Percentiles rank a stretch among this genome's conserved stretches.
Conservation (phyloP, 352 stramenopile species). For the Phytophthora boehmeriae region DNA sequence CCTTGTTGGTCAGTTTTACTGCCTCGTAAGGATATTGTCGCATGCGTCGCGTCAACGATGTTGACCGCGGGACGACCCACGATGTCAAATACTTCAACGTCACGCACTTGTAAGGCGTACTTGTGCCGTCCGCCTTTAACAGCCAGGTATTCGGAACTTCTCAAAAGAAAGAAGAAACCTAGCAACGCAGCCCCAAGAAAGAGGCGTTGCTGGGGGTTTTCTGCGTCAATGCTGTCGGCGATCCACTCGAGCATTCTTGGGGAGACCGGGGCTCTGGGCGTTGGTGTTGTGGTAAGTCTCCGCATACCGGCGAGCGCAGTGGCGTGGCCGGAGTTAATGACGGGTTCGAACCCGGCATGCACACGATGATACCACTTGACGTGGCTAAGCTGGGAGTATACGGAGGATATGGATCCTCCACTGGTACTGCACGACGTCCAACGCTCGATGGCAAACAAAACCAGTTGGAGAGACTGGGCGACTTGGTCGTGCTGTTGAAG, state of each 20-base stretch:
- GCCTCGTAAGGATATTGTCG: constrained; percentile 3
- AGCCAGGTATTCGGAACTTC: constrained; percentile 22
- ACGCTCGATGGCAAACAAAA: constrained; percentile 17
- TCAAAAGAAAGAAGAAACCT: constrained; percentile 30
- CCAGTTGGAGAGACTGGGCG: constrained; percentile 19
- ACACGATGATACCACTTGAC: constrained; percentile 25
- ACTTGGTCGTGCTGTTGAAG: constrained; percentile 4
- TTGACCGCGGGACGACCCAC: constrained; percentile 1
- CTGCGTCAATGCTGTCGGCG: background rate
- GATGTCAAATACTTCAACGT: constrained; percentile 17
- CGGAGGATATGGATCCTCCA: background rate
- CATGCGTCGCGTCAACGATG: background rate
- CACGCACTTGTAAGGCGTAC: constrained; percentile 16
- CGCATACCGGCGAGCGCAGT: constrained; percentile 14
- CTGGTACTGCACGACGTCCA: background rate
- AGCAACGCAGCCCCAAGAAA: constrained; percentile 30
- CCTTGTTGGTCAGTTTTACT: constrained; percentile 19
- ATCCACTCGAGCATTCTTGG: constrained; percentile 14
- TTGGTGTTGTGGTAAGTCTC: background rate
- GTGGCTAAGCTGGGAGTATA: constrained; percentile 22
- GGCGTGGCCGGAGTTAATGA: background rate
- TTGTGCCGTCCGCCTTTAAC: constrained; percentile 1
- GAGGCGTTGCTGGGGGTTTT: constrained; percentile 22
- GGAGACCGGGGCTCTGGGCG: background rate
- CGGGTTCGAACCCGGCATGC: background rate